Base-by-base conservation (phyloP, 2,329 filamentous ascomycete species). In the Aurifilum marmelostoma region DNA sequence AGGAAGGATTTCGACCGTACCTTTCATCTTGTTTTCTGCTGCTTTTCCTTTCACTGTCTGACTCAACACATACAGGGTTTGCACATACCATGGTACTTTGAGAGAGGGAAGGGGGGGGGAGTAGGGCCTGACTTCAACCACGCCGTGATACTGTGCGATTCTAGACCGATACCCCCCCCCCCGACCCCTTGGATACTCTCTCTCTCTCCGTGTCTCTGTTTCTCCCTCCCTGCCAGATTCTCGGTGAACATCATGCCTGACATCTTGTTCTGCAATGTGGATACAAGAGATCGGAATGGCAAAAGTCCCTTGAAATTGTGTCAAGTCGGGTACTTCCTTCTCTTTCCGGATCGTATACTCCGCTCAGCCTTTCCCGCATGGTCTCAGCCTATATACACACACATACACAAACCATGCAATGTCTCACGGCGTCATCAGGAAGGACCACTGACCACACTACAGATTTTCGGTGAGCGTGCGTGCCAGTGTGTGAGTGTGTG, bases 281-380 rank as follows among this genome's bases (percentile, higher is more conserved):
- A 47, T 18, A 47, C 43, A n/a, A n/a, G 43, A 47, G 43, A 47
- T 47, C 21, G 43, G 43, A 47, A n/a, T 47, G 43, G 21, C 21
- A 47, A 47, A 47, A 47, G 43, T 47, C 18, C 43, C 43, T 47
- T 47, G 43, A 3, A 47, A 47, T 21, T 3, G 7, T 7, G 43
- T 47, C 43, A 47, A 34, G 34, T 4, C 34, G 8, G 34, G 4
- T 11, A 9, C 11, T 39, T 39, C 12, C 12, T 39, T 39, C 47
- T 50, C 21, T 7, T n/a, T 29, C 60, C 29, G 58, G 34, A 56
- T 43, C 56, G 32, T 56, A 41, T 60, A 34, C 58, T 60, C 43
- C 50, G 50, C n/a, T n/a, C 24, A 27, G 50, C 50, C 50, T 27
- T 14, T 54, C 50, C 50, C 24, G 52, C 12, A 14, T 29, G 52